Conservation (phyloP, 2,329 filamentous ascomycete genomes). For the Tolypocladium sp. region DNA sequence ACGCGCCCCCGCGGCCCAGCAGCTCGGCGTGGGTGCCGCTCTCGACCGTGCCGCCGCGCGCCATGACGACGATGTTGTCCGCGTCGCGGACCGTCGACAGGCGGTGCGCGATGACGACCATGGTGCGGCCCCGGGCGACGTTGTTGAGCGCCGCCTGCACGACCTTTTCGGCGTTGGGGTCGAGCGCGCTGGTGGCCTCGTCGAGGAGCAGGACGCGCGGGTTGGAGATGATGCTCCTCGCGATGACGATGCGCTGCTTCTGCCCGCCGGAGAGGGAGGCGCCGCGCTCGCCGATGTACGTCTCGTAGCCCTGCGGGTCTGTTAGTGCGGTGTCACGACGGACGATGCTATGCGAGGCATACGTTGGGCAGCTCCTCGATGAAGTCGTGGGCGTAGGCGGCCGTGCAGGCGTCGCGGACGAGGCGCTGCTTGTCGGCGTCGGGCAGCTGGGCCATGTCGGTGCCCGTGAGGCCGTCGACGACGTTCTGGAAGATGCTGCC, state of each 20-base stretch:
- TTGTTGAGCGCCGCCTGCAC: conserved; percentile 49
- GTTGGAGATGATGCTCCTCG: conserved; percentile 54
- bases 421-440: conserved; percentile 33
- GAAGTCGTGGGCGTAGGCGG: conserved; percentile 45
- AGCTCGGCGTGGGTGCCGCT: conserved; percentile 53
- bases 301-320: conserved; percentile 40
- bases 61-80: conserved; percentile 57
- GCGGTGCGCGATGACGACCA: conserved; percentile 56
- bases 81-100: conserved; percentile 51
- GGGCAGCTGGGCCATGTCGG: conserved; percentile 23
- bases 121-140: conserved; percentile 47
- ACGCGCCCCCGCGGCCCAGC: conserved; percentile 36
- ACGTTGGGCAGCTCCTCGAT: conserved; percentile 35
- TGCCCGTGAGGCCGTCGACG: conserved; percentile 32
- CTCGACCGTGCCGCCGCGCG: conserved; percentile 49
- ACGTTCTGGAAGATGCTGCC: conserved; percentile 45
- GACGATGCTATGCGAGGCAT: neutral
- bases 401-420: conserved; percentile 37
- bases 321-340: neutral
- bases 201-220: conserved; percentile 58
- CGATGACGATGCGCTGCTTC: conserved; percentile 58
- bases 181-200: conserved; percentile 56
- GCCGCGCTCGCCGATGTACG: conserved; percentile 54
- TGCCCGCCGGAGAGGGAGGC: conserved; percentile 59
- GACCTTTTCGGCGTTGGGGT: conserved; percentile 35